Percentiles rank a stretch among this genome's conserved stretches.
Evolutionary conservation across 1,284 basidiomycete species (phyloP).

Genomic region (Apiotrichum montevideense): DNA sequence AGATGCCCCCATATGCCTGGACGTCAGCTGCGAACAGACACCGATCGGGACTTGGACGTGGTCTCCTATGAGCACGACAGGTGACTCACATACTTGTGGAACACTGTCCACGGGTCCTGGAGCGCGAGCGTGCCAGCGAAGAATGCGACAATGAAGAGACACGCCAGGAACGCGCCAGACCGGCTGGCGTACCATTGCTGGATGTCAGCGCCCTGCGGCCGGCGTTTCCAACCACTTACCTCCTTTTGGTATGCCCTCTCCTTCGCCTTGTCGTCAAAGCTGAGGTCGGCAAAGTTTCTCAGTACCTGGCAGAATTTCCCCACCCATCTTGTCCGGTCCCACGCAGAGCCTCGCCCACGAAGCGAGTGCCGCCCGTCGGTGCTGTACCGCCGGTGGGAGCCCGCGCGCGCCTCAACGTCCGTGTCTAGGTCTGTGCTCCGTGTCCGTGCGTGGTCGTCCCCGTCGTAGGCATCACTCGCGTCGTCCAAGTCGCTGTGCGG

Average conservation of each 20-base stretch:
- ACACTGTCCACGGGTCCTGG: background rate
- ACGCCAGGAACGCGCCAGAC: background rate
- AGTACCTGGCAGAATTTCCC: background rate
- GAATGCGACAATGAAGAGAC: background rate
- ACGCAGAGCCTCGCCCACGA: background rate
- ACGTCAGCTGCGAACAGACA: constrained; percentile 9
- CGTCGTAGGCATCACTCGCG: background rate
- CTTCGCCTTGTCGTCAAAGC: constrained; percentile 37
- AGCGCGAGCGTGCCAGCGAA: background rate
- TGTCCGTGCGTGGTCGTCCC: background rate
- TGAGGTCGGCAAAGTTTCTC: constrained; percentile 38
- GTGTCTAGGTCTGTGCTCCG: too few species aligned
- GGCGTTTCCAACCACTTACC: constrained; percentile 18
- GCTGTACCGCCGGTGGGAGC: too few species aligned
- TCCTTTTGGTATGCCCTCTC: constrained; percentile 38
- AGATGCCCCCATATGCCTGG: constrained; percentile 30
- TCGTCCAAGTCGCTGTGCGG: background rate
- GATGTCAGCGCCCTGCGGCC: background rate
- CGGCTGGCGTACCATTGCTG: constrained; percentile 1
- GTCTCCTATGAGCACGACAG: constrained; percentile 23
- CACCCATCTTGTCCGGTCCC: background rate
- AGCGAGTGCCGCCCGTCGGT: background rate
- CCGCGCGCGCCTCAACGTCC: too few species aligned
- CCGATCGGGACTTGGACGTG: too few species aligned
- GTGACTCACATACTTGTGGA: constrained; percentile 28